Evolutionary conservation across 805 yeast genomes (phyloP).

Genomic region (Hanseniaspora guilliermondii): DNA sequence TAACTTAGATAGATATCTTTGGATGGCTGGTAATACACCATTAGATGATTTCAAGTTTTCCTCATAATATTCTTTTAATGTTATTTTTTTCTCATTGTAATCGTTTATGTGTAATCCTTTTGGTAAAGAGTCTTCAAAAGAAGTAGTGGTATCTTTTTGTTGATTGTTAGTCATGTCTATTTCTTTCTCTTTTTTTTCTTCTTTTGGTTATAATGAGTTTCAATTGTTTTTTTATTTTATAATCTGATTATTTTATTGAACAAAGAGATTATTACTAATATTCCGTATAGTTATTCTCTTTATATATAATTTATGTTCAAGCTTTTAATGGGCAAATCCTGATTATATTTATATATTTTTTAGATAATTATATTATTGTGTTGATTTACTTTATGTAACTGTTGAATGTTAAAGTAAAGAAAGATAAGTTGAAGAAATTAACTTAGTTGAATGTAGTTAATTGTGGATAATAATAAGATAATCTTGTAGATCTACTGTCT

Average conservation of each 20-base stretch:
- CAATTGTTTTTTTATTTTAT: background rate
- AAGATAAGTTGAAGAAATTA: background rate
- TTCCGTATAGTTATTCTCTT: background rate
- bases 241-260: too few species aligned
- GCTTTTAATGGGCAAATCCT: too few species aligned
- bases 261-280: background rate
- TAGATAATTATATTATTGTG: background rate
- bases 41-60: background rate
- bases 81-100: constrained; percentile 3
- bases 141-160: background rate
- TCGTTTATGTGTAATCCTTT: background rate
- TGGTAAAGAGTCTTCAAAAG: background rate
- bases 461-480: background rate
- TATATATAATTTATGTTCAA: background rate
- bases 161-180: background rate
- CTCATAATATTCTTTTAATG: constrained; percentile 2
- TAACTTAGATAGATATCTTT: constrained; percentile 44
- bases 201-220: background rate
- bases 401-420: background rate
- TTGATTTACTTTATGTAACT: background rate
- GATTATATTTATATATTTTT: background rate
- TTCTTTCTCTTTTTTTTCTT: too few species aligned
- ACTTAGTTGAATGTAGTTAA: constrained; percentile 1
- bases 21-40: constrained; percentile 15
- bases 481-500: too few species aligned